Evolutionary conservation across 1,139 yeast genomes (phyloP), one percentile per base, ranked within the genome.

Genomic region (Kazachstania sp.): DNA sequence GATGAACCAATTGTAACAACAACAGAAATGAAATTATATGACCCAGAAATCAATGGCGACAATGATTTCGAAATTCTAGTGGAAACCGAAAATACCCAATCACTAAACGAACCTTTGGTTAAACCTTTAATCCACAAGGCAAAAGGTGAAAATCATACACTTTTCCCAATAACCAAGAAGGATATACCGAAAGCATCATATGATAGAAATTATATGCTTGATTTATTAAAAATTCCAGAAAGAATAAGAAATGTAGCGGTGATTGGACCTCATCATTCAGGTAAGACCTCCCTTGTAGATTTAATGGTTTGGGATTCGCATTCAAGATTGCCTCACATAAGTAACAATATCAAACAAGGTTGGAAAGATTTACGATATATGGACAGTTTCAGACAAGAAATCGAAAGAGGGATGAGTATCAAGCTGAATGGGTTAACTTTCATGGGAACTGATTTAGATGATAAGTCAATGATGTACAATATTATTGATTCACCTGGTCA

Each of bases 401-500:
- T 74, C 3, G 79, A 79, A 39, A 70, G 96, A 49, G 92, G 88
- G 0, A 57, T 86, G 13, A 73, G 95, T 1, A 73, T 87, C 19
- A 82, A 82, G 55, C 49, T 82, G 1, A 69, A 83, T 1, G 81
- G 87, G 0, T 72, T 85, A 53, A 71, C 94, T 0, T 56, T 87
- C 16, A 63, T 90, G 11, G 63, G 83, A n/a, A 77, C 75, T 0
- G 79, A 79, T 57, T 53, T 76, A 28, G 71, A 69, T 19, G 80
- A 75, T 1, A 78, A 74, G 53, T 81, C 95, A 0, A 68, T 69
- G 36, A 75, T 78, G 1, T 58, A 83, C 29, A 86, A 84, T 57
- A 55, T 88, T 3, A 54, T 87, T 1, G 98, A 94, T 58, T 73
- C 95, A 0, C 99, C 99, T 0, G 99, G 99, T 0, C 97, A 92